Conservation (phyloP, 169 alveolate genomes). For the Neospora caninum region DNA sequence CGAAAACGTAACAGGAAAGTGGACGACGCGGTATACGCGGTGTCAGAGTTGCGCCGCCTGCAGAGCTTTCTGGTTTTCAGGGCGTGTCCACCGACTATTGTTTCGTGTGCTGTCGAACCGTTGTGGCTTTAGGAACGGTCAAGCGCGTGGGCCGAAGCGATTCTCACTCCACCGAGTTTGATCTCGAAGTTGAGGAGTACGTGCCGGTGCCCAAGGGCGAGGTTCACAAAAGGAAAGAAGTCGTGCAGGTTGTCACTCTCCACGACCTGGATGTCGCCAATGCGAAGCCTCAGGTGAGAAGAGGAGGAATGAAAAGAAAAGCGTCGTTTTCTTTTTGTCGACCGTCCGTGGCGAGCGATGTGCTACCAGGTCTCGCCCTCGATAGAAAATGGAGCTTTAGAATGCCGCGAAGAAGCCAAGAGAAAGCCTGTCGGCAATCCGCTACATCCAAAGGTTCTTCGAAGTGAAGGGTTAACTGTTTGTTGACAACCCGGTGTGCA, state of each 20-base stretch:
- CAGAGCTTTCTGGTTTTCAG: background rate
- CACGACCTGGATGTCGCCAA: constrained; percentile 99
- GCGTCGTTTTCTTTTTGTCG: background rate
- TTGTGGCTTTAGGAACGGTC: constrained; percentile 88
- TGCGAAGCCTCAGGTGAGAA: constrained; percentile 95
- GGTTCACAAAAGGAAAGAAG: constrained; percentile 99
- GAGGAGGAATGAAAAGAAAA: constrained; percentile 89
- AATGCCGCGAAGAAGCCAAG: no score
- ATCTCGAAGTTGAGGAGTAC: constrained; percentile 99
- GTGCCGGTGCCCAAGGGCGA: constrained; percentile 99
- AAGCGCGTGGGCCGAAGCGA: constrained; percentile 99
- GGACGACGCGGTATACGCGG: no score
- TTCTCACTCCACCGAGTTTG: constrained; percentile 98
- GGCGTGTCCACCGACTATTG: background rate
- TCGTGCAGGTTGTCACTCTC: constrained; percentile 96
- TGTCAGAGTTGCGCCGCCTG: no score
- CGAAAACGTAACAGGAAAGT: no score
- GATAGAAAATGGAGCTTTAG: no score
- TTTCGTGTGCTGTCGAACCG: background rate
- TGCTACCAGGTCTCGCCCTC: no score
- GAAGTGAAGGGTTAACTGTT: no score
- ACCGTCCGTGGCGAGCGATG: no score
- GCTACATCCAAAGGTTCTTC: no score
- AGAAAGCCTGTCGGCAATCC: no score
- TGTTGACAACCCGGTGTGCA: no score